Evolutionary conservation across 805 yeast species (phyloP).

Genomic region (Myxozyma mucilagina): DNA sequence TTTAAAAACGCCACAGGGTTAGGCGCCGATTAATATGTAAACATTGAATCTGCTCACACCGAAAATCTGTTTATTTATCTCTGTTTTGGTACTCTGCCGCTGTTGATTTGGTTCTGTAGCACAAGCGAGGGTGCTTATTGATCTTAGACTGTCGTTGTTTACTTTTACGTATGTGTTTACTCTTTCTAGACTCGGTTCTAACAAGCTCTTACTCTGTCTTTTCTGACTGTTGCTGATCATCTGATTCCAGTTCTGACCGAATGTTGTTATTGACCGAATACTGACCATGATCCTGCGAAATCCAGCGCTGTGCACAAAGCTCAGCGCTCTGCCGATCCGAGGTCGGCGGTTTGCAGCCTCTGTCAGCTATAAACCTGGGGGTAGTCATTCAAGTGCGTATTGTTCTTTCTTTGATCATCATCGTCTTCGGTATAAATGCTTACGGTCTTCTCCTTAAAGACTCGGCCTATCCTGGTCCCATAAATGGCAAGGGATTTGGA

Average conservation of each 20-base stretch:
- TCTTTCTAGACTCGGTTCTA: no score
- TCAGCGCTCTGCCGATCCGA: not conserved
- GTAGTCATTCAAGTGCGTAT: not conserved
- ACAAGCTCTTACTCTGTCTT: not conserved
- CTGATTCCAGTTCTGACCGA: not conserved
- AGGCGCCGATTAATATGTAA: not conserved
- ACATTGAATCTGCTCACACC: not conserved
- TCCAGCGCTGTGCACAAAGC: not conserved
- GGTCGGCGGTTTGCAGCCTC: conserved; percentile 4
- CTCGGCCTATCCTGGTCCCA: no score
- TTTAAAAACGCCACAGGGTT: not conserved
- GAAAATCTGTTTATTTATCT: not conserved
- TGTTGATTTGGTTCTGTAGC: not conserved
- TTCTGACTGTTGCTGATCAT: not conserved
- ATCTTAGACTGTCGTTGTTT: no score
- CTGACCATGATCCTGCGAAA: conserved; percentile 1
- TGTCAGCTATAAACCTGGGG: not conserved
- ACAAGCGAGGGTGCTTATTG: no score
- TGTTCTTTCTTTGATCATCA: not conserved
- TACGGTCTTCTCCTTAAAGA: no score
- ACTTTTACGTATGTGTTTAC: no score
- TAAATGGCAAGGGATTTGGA: no score
- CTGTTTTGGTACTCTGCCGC: not conserved
- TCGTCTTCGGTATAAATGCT: not conserved
- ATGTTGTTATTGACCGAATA: not conserved